A percentile compares a stretch with the other conserved stretches of the same genome.
Conservation (phyloP, 2,329 filamentous ascomycete genomes). For the Verticillium tricorpus region DNA sequence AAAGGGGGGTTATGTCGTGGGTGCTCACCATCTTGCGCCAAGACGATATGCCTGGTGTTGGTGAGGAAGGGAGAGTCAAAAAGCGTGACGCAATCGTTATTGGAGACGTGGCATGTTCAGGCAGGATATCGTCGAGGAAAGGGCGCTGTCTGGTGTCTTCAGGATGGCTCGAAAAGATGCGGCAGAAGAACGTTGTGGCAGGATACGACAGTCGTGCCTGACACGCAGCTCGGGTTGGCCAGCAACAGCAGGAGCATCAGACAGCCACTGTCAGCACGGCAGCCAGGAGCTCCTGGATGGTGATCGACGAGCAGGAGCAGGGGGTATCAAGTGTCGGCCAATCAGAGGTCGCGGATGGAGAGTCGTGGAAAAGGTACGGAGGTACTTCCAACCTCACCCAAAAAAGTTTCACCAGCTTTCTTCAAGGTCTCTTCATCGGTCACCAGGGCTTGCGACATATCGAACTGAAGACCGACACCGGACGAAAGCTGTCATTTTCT, state of each 20-base stretch:
- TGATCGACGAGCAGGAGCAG: background rate
- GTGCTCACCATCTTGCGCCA: background rate
- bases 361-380: background rate
- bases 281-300: background rate
- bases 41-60: background rate
- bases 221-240: background rate
- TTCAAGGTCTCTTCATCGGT: background rate
- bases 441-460: background rate
- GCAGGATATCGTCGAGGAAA: slow-evolving; percentile 11
- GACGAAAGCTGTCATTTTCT: background rate
- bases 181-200: background rate
- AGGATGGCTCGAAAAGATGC: background rate
- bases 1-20: background rate
- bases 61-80: background rate
- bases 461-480: background rate
- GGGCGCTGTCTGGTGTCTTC: slow-evolving; percentile 16
- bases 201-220: background rate
- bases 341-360: background rate
- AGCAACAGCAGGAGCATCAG: background rate
- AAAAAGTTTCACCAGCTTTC: background rate
- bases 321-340: background rate
- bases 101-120: slow-evolving; percentile 18
- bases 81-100: background rate
- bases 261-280: background rate
- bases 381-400: background rate